A percentile compares a stretch with the other conserved stretches of the same genome.
phyloP scores from a whole-genome alignment of 2,329 filamentous ascomycete species.

The Apiospora kogelbergensis region DNA sequence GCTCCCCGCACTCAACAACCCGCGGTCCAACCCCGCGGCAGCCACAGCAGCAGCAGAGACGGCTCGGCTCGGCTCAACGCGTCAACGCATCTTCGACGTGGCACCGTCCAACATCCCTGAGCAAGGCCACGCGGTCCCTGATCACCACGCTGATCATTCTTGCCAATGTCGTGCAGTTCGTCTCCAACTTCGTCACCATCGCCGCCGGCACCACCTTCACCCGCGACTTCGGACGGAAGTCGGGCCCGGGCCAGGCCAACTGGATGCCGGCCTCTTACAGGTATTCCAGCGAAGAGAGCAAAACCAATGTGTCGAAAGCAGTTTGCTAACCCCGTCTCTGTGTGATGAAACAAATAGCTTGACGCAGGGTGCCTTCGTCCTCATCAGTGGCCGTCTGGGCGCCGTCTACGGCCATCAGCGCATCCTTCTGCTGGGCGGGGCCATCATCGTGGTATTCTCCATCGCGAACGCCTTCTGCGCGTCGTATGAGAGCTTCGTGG shows the following conservation, averaged over 20 bases:
- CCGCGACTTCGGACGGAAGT: slow-evolving; percentile 25
- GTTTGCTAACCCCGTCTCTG: background rate
- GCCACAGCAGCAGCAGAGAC: background rate
- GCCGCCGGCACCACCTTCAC: slow-evolving; percentile 29
- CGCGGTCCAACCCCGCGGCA: background rate
- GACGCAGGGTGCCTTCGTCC: slow-evolving; percentile 52
- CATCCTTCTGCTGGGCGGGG: slow-evolving; percentile 43
- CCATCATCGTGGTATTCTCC: slow-evolving; percentile 42
- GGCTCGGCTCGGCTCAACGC: background rate
- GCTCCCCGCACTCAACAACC: slow-evolving; percentile 1
- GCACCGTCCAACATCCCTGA: slow-evolving; percentile 15
- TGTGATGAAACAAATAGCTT: slow-evolving; percentile 30
- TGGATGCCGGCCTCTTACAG: slow-evolving; percentile 41
- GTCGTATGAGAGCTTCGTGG: slow-evolving; percentile 41
- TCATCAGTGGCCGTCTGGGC: slow-evolving; percentile 49
- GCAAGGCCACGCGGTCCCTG: slow-evolving; percentile 14
- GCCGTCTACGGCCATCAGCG: slow-evolving; percentile 51
- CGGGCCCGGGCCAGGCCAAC: slow-evolving; percentile 33
- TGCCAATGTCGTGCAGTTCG: slow-evolving; percentile 26
- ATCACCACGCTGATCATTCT: slow-evolving; percentile 18
- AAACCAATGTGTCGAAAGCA: background rate
- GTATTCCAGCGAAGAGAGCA: slow-evolving; percentile 17
- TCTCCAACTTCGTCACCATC: slow-evolving; percentile 31
- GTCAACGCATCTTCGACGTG: slow-evolving; percentile 19
- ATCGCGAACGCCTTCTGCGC: slow-evolving; percentile 44